Conservation (phyloP, 2,329 filamentous ascomycete genomes). For the Cercospora sp. region DNA sequence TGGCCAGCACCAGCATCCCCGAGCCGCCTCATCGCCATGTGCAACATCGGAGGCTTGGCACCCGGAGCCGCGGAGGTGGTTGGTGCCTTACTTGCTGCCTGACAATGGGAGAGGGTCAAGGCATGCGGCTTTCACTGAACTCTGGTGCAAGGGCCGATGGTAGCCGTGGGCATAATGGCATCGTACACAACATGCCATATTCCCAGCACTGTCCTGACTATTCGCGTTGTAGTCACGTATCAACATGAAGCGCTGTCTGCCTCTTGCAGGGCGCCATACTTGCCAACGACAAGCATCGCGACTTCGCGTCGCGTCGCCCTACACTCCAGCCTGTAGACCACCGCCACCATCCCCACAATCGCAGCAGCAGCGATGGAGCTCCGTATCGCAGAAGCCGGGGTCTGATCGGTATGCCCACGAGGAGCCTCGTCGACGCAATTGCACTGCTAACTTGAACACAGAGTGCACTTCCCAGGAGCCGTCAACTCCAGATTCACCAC, state of each 20-base stretch:
- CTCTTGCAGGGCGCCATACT: conserved; percentile 15
- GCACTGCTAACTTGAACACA: background rate
- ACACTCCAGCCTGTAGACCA: background rate
- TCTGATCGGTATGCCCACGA: conserved; percentile 56
- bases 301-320: background rate
- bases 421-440: background rate
- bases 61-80: background rate
- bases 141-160: conserved; percentile 3
- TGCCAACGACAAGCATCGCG: conserved; percentile 1
- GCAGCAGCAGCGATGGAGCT: conserved; percentile 50
- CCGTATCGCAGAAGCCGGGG: conserved; percentile 59
- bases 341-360: background rate
- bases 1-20: background rate
- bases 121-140: background rate
- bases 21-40: background rate
- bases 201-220: background rate
- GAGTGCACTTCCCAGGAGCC: conserved; percentile 82
- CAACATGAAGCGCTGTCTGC: conserved; percentile 21
- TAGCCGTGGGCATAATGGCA: conserved; percentile 4
- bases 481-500: conserved; percentile 91
- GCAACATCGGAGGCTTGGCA: background rate
- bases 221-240: background rate
- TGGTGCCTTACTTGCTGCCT: background rate
- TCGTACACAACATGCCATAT: conserved; percentile 2
- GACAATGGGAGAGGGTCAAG: background rate